Evolutionary conservation across 2,329 filamentous ascomycete genomes (phyloP), one percentile per base, ranked within the genome.

Genomic region (Penicillium sp.): DNA sequence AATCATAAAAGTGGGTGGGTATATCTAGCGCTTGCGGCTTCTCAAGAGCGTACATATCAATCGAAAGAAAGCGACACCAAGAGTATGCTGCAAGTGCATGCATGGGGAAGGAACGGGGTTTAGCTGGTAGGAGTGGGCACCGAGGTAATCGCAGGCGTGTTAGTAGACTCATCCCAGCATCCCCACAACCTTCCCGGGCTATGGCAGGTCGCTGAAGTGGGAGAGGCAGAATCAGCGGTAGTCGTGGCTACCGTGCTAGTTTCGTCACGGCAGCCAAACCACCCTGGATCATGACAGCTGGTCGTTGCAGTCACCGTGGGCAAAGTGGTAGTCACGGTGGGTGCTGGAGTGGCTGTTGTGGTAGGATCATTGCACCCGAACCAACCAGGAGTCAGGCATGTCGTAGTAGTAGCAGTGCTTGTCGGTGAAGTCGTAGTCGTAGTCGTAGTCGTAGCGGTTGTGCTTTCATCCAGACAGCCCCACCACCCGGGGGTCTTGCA

Each of bases 311-410:
- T 66, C 8, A 56, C 48, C 7, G 42, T 43, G 29, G 49, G 49
- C 13, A 53, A 49, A 33, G 50, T 48, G 17, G 50, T 42, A 6
- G 58, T 58, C 2, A 49, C 23, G 49, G 59, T 55, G 15, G 67
- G 57, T n/a, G 49, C 49, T 8, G 62, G 52, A 4, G 66, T 64
- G 10, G 62, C 58, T 15, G 59, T 59, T 12, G 69, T 58, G 19
- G 69, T 73, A 15, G 68, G 64, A 58, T 78, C 75, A 17, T 72
- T 72, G 58, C 73, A 75, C 21, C 73, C 73, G 52, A 73, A 76
- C 73, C 73, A 76, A 10, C 74, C 74, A 38, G 71, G 72, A 35
- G 66, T 66, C 44, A 70, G 59, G 56, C 74, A 76, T 12, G 69
- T 75, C 3, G 72, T 67, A 23, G 71, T 70, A 17, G 69, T 69